These are phyloP conservation scores for Sporopachydermia lactativora DNA, from an alignment of 805 yeast species.

Conservation along the genomic window DNA sequence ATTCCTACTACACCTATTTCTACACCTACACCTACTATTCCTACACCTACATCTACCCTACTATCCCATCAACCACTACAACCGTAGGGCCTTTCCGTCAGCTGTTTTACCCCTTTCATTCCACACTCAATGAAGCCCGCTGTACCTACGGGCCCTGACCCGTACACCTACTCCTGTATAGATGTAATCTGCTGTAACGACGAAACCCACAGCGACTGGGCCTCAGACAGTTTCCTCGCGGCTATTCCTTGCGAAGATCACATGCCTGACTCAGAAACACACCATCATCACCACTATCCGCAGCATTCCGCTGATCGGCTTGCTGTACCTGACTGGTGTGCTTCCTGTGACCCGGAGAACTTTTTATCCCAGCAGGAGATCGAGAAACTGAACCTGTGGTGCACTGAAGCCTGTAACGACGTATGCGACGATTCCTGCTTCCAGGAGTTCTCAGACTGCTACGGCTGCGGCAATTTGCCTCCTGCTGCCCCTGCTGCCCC, in stretches of 20 bases:
- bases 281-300: constrained; percentile 1
- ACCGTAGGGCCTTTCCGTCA: too few relatives aligned
- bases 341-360: background rate
- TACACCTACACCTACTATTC: too few relatives aligned
- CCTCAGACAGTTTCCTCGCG: background rate
- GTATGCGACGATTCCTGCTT: background rate
- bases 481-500: background rate
- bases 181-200: background rate
- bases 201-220: background rate
- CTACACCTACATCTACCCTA: too few relatives aligned
- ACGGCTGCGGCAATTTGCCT: too few relatives aligned
- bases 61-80: too few relatives aligned
- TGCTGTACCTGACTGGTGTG: background rate
- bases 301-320: background rate
- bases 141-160: too few relatives aligned
- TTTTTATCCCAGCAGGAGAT: background rate
- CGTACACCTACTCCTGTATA: background rate
- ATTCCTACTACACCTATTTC: too few relatives aligned
- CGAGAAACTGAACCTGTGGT: constrained; percentile 1
- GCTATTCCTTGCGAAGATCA: background rate
- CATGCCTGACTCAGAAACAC: background rate
- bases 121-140: too few relatives aligned
- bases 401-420: background rate
- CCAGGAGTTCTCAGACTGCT: background rate
- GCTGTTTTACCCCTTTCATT: too few relatives aligned